Evolutionary conservation across 345 rosid species (phyloP), one percentile per base, ranked within the genome.

Genomic region (Eucalyptus shirleyi): DNA sequence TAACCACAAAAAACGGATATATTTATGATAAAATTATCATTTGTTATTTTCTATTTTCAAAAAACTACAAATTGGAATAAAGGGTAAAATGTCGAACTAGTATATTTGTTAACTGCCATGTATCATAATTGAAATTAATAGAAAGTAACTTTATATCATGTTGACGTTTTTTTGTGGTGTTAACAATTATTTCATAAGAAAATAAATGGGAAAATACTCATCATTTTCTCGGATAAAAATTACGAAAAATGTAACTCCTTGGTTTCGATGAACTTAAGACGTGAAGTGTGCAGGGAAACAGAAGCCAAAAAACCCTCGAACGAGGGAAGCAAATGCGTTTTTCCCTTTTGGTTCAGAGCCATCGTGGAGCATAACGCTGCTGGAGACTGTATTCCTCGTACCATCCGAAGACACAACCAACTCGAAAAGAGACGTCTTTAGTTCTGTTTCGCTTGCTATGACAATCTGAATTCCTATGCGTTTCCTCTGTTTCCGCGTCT

Each of bases 1-100:
- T 7, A 4, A 53, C 0, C 1, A 53, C 1, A 53, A 18, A 53
- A 53, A 19, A 53, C 0, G 0, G 0, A 1, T 8, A 19, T 19
- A 3, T 8, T 53, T 53, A 19, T 19, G 0, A 53, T 3, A 53
- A 51, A 18, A 18, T 51, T 51, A 53, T 8, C 9, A 53, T 19
- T 53, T 0, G 1, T 53, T 19, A 8, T 8, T 53, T 53, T 53
- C 1, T 2, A 0, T 53, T 8, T 8, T 8, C 5, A 1, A 4
- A 53, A 19, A 53, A 19, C 5, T 19, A 53, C 2, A 53, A 19
- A 53, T 2, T 19, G 1, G 1, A 53, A 8, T 53, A 0, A 53
- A 19, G 1, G 0, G 24, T 19, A 53, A 19, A 53, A 18, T 3
- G 10, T 1, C 1, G 7, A 53, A 18, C 0, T 1, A 7, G 1